Base-by-base conservation (phyloP, 805 yeast genomes). In the Starmerella powellii region DNA sequence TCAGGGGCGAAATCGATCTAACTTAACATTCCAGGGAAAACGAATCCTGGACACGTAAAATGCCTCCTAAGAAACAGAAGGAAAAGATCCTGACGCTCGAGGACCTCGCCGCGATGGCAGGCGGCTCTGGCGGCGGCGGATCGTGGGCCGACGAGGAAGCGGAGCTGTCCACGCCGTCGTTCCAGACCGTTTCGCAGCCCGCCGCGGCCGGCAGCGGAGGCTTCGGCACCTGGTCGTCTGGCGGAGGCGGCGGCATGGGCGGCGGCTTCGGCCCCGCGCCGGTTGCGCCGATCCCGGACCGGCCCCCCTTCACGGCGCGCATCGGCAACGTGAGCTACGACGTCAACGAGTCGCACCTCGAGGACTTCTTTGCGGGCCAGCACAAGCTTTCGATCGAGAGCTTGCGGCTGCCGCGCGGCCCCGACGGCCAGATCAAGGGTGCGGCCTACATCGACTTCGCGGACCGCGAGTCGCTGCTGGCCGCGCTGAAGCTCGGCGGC, bases 251-350 rank as follows among this genome's bases (percentile, higher is more conserved):
- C 16, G 31, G 38, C 28, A 15, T 39, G 27, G 41, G 38, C 27
- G 48, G 45, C 28, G 39, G 39, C 36, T 23, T 15, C 31, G 23
- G 29, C 29, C 20, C 28, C 26, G 23, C 17, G 29, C 30, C 31
- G 26, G 41, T 27, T 20, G 80, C 66, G 53, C 94, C 95, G 33
- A 71, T 91, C 47, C 99, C 99, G 35, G 88, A 85, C 55, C 71
- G 66, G 40, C 86, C 96, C 16, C 99, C 99, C 41, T 91, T 64
- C 71, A 80, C 82, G 56, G 96, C 95, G n/a, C 76, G 84, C 60
- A 71, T 88, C 52, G 74, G 75, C 59, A 86, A 87, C 65, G 73
- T 91, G 58, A 84, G 95, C 46, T 80, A 82, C 78, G 87, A 81
- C 45, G 72, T 74, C 34, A 62, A 68, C 36, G 96, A 88, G 62